These are phyloP conservation scores for Tylopilus orsonianus DNA, from an alignment of 1,284 basidiomycete species.

Conservation along the genomic window DNA sequence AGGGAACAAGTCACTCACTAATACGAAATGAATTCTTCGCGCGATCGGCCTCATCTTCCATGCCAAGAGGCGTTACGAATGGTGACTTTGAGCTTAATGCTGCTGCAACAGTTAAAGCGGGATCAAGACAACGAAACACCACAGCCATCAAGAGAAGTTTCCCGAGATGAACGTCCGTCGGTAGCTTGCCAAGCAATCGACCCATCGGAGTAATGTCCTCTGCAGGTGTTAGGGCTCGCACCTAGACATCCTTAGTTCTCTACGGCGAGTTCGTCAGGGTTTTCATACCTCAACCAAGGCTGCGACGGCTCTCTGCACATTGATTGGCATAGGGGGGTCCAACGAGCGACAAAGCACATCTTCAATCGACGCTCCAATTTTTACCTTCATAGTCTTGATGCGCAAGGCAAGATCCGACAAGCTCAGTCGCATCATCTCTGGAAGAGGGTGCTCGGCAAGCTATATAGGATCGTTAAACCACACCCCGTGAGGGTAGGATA, in stretches of 20 bases:
- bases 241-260: slow-evolving; percentile 41
- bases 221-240: slow-evolving; percentile 77
- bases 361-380: slow-evolving; percentile 85
- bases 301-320: slow-evolving; percentile 90
- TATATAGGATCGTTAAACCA: slow-evolving; percentile 34
- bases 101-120: slow-evolving; percentile 94
- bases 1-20: slow-evolving; percentile 45
- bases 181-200: slow-evolving; percentile 86
- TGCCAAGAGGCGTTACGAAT: slow-evolving; percentile 87
- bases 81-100: slow-evolving; percentile 93
- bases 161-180: slow-evolving; percentile 94
- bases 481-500: slow-evolving; percentile 29
- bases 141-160: slow-evolving; percentile 91
- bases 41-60: slow-evolving; percentile 84
- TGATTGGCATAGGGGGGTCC: slow-evolving; percentile 86
- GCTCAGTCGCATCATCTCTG: slow-evolving; percentile 95
- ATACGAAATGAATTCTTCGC: slow-evolving; percentile 82
- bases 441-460: slow-evolving; percentile 91
- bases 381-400: slow-evolving; percentile 96
- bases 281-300: slow-evolving; percentile 82
- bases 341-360: slow-evolving; percentile 87
- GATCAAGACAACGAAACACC: slow-evolving; percentile 89
- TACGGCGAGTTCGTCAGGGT: background rate
- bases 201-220: slow-evolving; percentile 98
- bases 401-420: slow-evolving; percentile 92